Evolutionary conservation across 176 grass and related monocot genomes (phyloP).

Genomic region (Guadua angustifolia): DNA sequence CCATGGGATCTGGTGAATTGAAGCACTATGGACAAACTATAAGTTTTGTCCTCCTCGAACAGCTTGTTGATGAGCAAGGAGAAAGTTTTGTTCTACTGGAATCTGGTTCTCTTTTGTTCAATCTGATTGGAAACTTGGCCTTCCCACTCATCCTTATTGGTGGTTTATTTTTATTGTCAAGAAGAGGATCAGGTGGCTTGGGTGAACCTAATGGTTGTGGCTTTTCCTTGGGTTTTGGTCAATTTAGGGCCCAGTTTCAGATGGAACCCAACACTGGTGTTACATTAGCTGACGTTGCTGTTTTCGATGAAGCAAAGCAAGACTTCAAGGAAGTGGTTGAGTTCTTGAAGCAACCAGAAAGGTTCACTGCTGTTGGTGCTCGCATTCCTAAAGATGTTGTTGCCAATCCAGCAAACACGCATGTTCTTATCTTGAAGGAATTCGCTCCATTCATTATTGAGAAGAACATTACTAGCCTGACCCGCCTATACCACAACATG

Average conservation of each 20-base stretch:
- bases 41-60: no score
- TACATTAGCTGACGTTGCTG: conserved; percentile 95
- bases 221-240: conserved; percentile 84
- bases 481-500: no score
- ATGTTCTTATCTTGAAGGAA: no score
- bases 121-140: conserved; percentile 92
- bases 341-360: conserved; percentile 96
- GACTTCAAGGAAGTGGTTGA: conserved; percentile 99
- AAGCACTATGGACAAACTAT: no score
- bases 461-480: no score
- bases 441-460: no score
- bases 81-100: no score
- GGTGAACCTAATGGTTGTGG: conserved; percentile 89
- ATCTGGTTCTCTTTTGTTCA: conserved; percentile 84
- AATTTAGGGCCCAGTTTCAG: conserved; percentile 96
- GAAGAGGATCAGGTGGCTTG: conserved; percentile 78
- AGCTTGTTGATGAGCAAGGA: no score
- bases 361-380: conserved; percentile 96
- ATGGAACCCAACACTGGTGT: conserved; percentile 99
- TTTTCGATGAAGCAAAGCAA: conserved; percentile 90
- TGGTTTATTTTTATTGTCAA: conserved; percentile 87
- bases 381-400: conserved; percentile 97
- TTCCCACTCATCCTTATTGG: conserved; percentile 97
- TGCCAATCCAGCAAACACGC: no score
- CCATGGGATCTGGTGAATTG: no score